Evolutionary conservation across 768 basidiomycete species (phyloP).

Genomic region (Epithele typhae): DNA sequence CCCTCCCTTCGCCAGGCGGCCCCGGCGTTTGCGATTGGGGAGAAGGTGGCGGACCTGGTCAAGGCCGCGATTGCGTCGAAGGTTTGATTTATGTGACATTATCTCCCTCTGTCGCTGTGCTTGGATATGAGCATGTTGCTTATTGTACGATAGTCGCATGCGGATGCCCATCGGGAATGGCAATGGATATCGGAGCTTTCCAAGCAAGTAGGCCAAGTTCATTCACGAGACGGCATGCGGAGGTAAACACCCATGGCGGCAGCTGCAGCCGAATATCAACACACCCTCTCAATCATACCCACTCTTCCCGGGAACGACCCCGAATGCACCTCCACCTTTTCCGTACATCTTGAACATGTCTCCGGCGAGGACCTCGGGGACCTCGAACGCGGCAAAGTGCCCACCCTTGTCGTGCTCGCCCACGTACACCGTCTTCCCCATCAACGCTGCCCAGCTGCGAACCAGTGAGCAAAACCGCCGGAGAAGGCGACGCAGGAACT

Average conservation of each 20-base stretch:
- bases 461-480: not conserved
- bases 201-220: no score
- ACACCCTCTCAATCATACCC: slow-evolving; percentile 4
- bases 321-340: slow-evolving; percentile 21
- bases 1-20: no score
- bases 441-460: slow-evolving; percentile 19
- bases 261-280: no score
- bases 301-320: slow-evolving; percentile 10
- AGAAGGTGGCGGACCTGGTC: slow-evolving; percentile 27
- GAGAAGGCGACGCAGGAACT: not conserved
- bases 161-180: no score
- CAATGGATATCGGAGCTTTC: no score
- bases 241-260: no score
- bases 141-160: no score
- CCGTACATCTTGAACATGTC: slow-evolving; percentile 27
- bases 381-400: slow-evolving; percentile 26
- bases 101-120: not conserved
- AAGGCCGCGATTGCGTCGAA: slow-evolving; percentile 1
- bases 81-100: not conserved
- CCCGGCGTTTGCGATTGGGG: slow-evolving; percentile 24
- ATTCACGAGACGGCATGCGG: no score
- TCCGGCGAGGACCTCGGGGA: slow-evolving; percentile 19
- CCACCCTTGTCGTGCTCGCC: slow-evolving; percentile 22
- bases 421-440: slow-evolving; percentile 25
- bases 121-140: no score